These are phyloP conservation scores for Lichtheimia ramosa DNA, from an alignment of 371 early-diverging fungal genomes.

Conservation along the genomic window DNA sequence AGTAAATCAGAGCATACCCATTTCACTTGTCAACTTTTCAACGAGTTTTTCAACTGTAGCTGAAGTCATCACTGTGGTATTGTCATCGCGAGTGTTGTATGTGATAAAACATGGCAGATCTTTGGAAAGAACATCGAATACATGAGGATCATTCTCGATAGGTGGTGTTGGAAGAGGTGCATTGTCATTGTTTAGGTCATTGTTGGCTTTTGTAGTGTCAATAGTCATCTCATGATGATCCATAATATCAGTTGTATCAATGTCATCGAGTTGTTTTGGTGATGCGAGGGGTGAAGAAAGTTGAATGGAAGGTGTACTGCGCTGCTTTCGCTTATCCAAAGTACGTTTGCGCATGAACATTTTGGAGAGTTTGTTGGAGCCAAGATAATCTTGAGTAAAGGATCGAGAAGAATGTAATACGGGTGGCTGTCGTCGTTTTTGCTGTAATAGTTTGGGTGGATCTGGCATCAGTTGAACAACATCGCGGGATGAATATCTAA, in stretches of 20 bases:
- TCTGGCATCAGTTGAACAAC: too few relatives aligned
- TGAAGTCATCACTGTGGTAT: conserved; percentile 33
- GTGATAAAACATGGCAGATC: conserved; percentile 30
- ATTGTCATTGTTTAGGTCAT: too few relatives aligned
- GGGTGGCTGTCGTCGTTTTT: neutral
- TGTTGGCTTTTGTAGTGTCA: neutral
- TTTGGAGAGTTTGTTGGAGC: conserved; percentile 26
- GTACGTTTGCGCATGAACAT: conserved; percentile 20
- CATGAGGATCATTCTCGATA: conserved; percentile 45
- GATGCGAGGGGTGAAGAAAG: neutral
- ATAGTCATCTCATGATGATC: conserved; percentile 4
- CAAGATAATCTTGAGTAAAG: conserved; percentile 8
- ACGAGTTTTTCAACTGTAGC: conserved; percentile 60
- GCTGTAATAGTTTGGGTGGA: neutral
- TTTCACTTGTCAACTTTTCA: conserved; percentile 59
- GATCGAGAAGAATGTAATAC: conserved; percentile 23
- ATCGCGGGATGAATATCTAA: too few relatives aligned
- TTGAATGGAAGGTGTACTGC: neutral
- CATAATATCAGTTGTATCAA: conserved; percentile 13
- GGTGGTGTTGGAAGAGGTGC: conserved; percentile 28
- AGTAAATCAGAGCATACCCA: conserved; percentile 37
- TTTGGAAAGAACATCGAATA: conserved; percentile 37
- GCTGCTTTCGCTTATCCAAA: too few relatives aligned
- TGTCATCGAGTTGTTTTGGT: neutral
- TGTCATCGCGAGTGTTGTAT: conserved; percentile 34